These are phyloP conservation scores for Ambrosia hybrid DNA, from an alignment of 140 eudicot species.

Conservation along the genomic window DNA sequence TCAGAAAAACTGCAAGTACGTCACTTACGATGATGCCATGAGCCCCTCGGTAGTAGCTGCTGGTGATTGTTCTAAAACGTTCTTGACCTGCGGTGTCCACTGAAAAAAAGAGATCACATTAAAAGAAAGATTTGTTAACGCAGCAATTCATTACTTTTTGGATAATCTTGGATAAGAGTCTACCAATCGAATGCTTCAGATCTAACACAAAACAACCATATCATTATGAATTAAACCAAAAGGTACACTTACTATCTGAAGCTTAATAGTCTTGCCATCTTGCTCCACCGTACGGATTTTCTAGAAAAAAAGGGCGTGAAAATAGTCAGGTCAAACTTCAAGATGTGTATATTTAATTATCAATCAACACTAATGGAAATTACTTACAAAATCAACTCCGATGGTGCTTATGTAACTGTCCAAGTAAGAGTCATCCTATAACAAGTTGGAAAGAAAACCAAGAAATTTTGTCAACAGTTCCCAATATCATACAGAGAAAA, in stretches of 20 bases:
- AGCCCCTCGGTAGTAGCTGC: slow-evolving; percentile 85
- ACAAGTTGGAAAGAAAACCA: background rate
- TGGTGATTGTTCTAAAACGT: slow-evolving; percentile 82
- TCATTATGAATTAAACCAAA: background rate
- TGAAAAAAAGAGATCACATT: slow-evolving; percentile 20
- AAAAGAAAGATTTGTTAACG: background rate
- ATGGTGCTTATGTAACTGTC: slow-evolving; percentile 67
- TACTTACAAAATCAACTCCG: slow-evolving; percentile 71
- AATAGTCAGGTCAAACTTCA: slow-evolving; percentile 1
- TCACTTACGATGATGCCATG: slow-evolving; percentile 83
- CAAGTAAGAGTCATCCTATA: slow-evolving; percentile 56
- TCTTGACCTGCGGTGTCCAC: slow-evolving; percentile 94
- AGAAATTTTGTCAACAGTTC: background rate
- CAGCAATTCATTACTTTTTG: background rate
- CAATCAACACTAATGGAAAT: background rate
- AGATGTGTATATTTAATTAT: background rate
- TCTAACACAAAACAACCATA: background rate
- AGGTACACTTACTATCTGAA: slow-evolving; percentile 57
- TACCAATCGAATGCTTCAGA: background rate
- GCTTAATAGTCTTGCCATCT: slow-evolving; percentile 69
- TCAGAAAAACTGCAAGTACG: background rate
- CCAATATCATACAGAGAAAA: background rate
- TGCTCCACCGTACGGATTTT: slow-evolving; percentile 80
- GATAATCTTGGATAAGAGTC: background rate
- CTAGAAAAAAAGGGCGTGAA: slow-evolving; percentile 12